Conservation (phyloP, 2,329 filamentous ascomycete genomes). For the Alternaria gaisen region DNA sequence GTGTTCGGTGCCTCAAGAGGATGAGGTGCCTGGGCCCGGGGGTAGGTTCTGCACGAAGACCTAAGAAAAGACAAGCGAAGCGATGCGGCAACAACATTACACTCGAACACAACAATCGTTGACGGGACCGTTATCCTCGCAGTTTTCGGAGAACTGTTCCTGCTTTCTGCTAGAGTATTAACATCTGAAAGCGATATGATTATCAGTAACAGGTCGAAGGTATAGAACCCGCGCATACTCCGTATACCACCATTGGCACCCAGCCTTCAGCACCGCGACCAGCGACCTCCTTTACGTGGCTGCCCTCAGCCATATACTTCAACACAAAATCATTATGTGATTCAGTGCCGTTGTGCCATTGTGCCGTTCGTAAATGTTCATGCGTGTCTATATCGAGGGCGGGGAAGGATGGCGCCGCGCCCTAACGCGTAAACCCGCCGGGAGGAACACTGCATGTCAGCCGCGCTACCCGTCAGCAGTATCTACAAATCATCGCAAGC, state of each 20-base stretch:
- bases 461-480: slow-evolving; percentile 24
- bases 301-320: no score
- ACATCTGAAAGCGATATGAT: neutral
- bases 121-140: neutral
- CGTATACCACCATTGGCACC: neutral
- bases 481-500: slow-evolving; percentile 29
- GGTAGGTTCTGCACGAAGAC: slow-evolving; percentile 5
- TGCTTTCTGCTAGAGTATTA: neutral
- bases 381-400: slow-evolving; percentile 10
- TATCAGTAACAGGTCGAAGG: neutral
- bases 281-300: neutral
- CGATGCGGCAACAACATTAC: neutral
- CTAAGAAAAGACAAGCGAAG: slow-evolving; percentile 15
- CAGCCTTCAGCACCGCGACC: neutral
- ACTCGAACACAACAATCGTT: neutral
- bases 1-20: neutral
- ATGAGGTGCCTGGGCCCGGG: neutral
- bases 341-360: neutral
- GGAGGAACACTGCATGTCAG: slow-evolving; percentile 26
- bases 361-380: slow-evolving; percentile 2
- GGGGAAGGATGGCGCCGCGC: slow-evolving; percentile 14
- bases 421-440: slow-evolving; percentile 15
- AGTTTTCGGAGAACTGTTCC: neutral
- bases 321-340: neutral
- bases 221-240: neutral